Conservation (phyloP, 495 filamentous ascomycete genomes). For the Xylaria telfairii region DNA sequence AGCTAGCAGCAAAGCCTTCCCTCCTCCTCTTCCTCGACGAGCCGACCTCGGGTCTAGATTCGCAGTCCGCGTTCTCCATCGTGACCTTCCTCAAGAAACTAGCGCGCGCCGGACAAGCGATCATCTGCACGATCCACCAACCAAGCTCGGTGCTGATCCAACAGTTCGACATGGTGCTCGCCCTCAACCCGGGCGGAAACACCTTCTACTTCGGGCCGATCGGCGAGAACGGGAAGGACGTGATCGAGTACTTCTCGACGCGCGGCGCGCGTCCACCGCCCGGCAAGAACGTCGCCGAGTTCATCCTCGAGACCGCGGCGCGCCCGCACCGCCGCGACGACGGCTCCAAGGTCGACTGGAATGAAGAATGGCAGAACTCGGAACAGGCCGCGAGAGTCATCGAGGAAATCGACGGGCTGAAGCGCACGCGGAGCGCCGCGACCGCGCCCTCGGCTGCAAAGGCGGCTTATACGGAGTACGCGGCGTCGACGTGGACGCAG, state of each 20-base stretch:
- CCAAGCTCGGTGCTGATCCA: slow-evolving; percentile 66
- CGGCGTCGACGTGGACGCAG: slow-evolving; percentile 49
- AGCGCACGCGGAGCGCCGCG: slow-evolving; percentile 35
- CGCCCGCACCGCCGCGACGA: slow-evolving; percentile 69
- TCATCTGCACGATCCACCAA: slow-evolving; percentile 85
- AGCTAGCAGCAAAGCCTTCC: slow-evolving; percentile 85
- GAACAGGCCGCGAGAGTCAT: slow-evolving; percentile 69
- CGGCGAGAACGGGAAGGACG: slow-evolving; percentile 53
- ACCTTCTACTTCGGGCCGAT: slow-evolving; percentile 74
- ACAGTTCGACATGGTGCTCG: slow-evolving; percentile 71
- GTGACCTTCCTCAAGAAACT: slow-evolving; percentile 86
- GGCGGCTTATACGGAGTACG: slow-evolving; percentile 39
- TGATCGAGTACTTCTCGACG: slow-evolving; percentile 58
- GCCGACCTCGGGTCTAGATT: slow-evolving; percentile 83
- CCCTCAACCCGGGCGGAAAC: slow-evolving; percentile 72
- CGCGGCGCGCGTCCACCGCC: slow-evolving; percentile 72
- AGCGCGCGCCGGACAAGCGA: slow-evolving; percentile 73
- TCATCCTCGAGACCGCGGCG: slow-evolving; percentile 81
- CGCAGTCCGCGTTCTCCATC: slow-evolving; percentile 82
- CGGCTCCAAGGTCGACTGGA: slow-evolving; percentile 82
- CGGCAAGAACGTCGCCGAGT: slow-evolving; percentile 79
- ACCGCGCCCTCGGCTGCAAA: slow-evolving; percentile 43
- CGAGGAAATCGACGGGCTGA: slow-evolving; percentile 74
- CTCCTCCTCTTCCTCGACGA: slow-evolving; percentile 84
- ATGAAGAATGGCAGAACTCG: slow-evolving; percentile 74